A percentile compares a stretch with the other conserved stretches of the same genome.
Conservation (phyloP, 805 yeast genomes). For the Candida maris region DNA sequence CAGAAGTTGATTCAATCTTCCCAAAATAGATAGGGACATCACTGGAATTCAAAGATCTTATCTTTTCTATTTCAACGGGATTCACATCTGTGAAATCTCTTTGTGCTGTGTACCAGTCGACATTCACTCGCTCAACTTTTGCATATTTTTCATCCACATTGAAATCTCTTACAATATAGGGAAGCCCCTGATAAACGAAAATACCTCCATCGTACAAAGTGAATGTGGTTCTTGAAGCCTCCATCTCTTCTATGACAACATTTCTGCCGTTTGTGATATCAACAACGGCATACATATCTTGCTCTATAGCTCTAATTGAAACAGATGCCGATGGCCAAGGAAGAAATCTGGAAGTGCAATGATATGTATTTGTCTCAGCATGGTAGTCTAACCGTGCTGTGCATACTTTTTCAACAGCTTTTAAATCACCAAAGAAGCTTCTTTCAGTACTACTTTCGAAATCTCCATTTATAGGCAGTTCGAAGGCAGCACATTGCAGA, state of each 20-base stretch:
- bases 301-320: slow-evolving; percentile 79
- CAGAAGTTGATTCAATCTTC: slow-evolving; percentile 60
- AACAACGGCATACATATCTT: slow-evolving; percentile 80
- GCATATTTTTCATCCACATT: slow-evolving; percentile 78
- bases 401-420: slow-evolving; percentile 20
- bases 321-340: slow-evolving; percentile 83
- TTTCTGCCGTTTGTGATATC: slow-evolving; percentile 79
- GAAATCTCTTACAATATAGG: slow-evolving; percentile 82
- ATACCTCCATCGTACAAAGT: slow-evolving; percentile 91
- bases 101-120: slow-evolving; percentile 90
- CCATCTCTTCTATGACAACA: slow-evolving; percentile 81
- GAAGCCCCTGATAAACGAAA: slow-evolving; percentile 88
- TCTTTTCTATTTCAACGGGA: slow-evolving; percentile 67
- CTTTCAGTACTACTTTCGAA: slow-evolving; percentile 43
- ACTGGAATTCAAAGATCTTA: slow-evolving; percentile 51
- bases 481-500: slow-evolving; percentile 92
- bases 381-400: slow-evolving; percentile 39
- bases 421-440: slow-evolving; percentile 49
- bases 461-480: slow-evolving; percentile 53
- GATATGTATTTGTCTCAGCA: slow-evolving; percentile 44
- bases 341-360: slow-evolving; percentile 53
- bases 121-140: slow-evolving; percentile 81
- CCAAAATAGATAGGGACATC: slow-evolving; percentile 72
- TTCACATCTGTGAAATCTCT: slow-evolving; percentile 93
- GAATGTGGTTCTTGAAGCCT: slow-evolving; percentile 83